These are phyloP conservation scores for Boletus subparvulus DNA, from an alignment of 768 basidiomycete species.

Conservation along the genomic window DNA sequence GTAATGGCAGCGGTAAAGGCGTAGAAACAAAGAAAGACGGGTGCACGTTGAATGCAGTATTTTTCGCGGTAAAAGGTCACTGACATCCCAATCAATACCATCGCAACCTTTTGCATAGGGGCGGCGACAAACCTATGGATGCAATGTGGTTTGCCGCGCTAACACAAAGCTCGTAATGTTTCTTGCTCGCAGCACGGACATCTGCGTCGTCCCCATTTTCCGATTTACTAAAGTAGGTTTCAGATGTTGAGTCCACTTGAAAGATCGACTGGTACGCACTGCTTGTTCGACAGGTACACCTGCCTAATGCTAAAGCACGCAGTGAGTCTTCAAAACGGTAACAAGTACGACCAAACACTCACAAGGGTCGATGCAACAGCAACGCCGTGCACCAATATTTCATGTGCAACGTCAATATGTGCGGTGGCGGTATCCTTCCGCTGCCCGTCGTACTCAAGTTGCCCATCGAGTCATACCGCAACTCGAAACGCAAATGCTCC, in stretches of 20 bases:
- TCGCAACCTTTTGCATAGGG: neutral
- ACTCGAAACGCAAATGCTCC: slow-evolving; percentile 63
- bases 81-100: slow-evolving; percentile 24
- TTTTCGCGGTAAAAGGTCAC: slow-evolving; percentile 60
- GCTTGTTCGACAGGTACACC: slow-evolving; percentile 33
- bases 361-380: slow-evolving; percentile 79
- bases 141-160: slow-evolving; percentile 80
- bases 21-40: slow-evolving; percentile 77
- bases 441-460: slow-evolving; percentile 11
- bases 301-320: slow-evolving; percentile 26
- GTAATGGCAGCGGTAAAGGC: slow-evolving; percentile 78
- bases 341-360: slow-evolving; percentile 29
- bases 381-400: slow-evolving; percentile 83
- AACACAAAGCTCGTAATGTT: slow-evolving; percentile 71
- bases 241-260: neutral
- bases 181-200: slow-evolving; percentile 52
- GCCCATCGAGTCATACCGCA: slow-evolving; percentile 41
- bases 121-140: slow-evolving; percentile 49
- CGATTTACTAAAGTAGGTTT: slow-evolving; percentile 27
- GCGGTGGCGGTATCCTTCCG: slow-evolving; percentile 51
- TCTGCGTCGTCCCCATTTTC: slow-evolving; percentile 52
- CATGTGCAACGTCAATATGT: slow-evolving; percentile 76
- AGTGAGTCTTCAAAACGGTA: slow-evolving; percentile 6
- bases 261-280: slow-evolving; percentile 30
- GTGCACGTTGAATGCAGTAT: slow-evolving; percentile 57